These are phyloP conservation scores for Dactylellina sp. DNA, from an alignment of 2,329 filamentous ascomycete species.

Conservation along the genomic window DNA sequence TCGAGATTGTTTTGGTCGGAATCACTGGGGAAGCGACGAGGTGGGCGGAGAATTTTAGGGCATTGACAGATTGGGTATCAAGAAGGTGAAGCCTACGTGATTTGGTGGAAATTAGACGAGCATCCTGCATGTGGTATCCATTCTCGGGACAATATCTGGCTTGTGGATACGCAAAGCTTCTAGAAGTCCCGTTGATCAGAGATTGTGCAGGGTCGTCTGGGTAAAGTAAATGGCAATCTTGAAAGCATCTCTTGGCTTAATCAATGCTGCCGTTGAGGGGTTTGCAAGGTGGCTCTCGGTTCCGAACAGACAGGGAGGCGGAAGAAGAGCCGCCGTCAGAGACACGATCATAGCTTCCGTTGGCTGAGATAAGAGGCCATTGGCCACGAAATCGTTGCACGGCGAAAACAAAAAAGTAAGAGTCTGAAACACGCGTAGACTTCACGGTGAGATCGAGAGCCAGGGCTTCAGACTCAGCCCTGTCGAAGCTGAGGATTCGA, in stretches of 20 bases:
- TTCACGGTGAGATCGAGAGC: constrained; percentile 13
- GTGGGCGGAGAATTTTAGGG: constrained; percentile 16
- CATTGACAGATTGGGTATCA: constrained; percentile 1
- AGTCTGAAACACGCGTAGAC: constrained; percentile 29
- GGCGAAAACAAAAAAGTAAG: no score
- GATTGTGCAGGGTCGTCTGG: not conserved
- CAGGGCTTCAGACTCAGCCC: constrained; percentile 34
- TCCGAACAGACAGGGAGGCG: constrained; percentile 19
- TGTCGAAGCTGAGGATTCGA: no score
- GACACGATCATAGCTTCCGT: constrained; percentile 9
- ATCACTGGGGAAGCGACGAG: not conserved
- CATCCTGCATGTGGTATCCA: constrained; percentile 24
- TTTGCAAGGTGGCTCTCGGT: constrained; percentile 24
- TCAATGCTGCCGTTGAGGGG: no score
- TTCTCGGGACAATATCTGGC: not conserved
- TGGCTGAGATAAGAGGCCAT: constrained; percentile 36
- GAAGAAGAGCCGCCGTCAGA: constrained; percentile 28
- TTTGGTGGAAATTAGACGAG: constrained; percentile 26
- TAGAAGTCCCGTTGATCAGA: constrained; percentile 25
- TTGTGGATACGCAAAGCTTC: constrained; percentile 29
- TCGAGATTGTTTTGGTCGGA: constrained; percentile 4
- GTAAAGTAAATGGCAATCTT: not conserved
- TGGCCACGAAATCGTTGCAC: no score
- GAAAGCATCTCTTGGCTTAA: constrained; percentile 8
- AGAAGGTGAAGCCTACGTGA: constrained; percentile 5